These are phyloP conservation scores for Rhynchosporium secalis DNA, from an alignment of 2,329 filamentous ascomycete genomes.

Conservation along the genomic window DNA sequence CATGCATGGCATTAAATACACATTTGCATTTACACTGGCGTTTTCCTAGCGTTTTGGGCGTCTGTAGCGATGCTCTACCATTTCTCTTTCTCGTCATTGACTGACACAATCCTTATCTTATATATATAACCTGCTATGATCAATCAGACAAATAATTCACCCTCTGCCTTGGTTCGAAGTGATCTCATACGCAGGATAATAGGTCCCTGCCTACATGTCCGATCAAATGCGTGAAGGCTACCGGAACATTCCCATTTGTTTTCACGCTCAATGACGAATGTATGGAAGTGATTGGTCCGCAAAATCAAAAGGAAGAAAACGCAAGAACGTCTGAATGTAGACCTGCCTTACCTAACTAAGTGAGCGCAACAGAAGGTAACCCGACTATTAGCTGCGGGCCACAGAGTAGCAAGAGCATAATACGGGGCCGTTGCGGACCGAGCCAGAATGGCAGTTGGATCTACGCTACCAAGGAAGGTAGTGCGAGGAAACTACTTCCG, in stretches of 20 bases:
- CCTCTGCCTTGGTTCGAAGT: too few species aligned
- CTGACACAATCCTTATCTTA: too few species aligned
- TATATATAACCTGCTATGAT: too few species aligned
- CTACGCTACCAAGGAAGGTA: background rate
- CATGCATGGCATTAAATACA: background rate
- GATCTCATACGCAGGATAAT: too few species aligned
- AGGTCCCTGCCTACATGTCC: too few species aligned
- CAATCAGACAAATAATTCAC: too few species aligned
- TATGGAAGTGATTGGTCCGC: too few species aligned
- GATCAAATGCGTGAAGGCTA: too few species aligned
- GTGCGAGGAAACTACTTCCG: background rate
- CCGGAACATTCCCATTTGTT: too few species aligned
- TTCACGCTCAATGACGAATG: too few species aligned
- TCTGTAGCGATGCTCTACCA: background rate
- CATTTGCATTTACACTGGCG: conserved; percentile 1
- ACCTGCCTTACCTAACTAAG: background rate
- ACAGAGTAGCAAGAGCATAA: background rate
- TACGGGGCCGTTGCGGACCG: background rate
- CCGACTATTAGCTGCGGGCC: background rate
- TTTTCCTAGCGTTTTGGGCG: background rate
- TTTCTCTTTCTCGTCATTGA: background rate
- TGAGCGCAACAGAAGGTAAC: background rate
- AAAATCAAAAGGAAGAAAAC: too few species aligned
- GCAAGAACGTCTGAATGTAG: too few species aligned
- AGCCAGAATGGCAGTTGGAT: conserved; percentile 4